Base-by-base conservation (phyloP, 108 stramenopile species). In the Seminavis robusta region DNA sequence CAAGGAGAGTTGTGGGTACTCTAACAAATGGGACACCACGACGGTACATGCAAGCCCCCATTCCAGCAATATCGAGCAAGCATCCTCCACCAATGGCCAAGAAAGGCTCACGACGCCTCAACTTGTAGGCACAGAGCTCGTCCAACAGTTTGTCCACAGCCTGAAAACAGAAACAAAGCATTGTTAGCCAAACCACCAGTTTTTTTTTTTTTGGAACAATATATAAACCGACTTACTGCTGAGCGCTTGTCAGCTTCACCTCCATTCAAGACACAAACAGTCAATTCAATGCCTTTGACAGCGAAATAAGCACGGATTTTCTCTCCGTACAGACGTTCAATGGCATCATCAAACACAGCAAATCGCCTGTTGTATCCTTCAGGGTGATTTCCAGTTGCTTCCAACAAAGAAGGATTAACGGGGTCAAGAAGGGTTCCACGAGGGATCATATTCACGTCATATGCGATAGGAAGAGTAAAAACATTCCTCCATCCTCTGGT, bases 31-130 rank as follows among this genome's bases (percentile, higher is more conserved):
- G 94, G 23, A 95, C 90, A 45, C 94, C 94, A 32, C 94, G 84
- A 46, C 94, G 90, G 76, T 96, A 98, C 6, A 94, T 79, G 53
- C 92, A 93, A 9, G 95, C 95, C 3, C 93, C 97, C 86, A 95
- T 84, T 31, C 97, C 97, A 21, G 88, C 94, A 59, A 96, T 95
- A 62, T 98, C 97, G 8, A 96, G 77, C 8, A 98, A 67, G 43
- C 83, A 82, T 21, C 97, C 97, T 5, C 97, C 97, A 15, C 97
- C 97, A 65, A 98, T 88, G 58, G 94, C 95, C 11, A 96, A 74
- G 63, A 96, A 92, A 1, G 97, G 97, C 58, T 96, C 95, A 29
- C 94, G 78, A 19, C 97, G 82, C 11, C 91, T 71, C 13, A 98
- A 77, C 45, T 86, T 88, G 76, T 95, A 92, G 1, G 57, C 73